A percentile compares a stretch with the other conserved stretches of the same genome.
phyloP scores from a whole-genome alignment of 2,329 filamentous ascomycete species.

The Clarireedia monteithiana region DNA sequence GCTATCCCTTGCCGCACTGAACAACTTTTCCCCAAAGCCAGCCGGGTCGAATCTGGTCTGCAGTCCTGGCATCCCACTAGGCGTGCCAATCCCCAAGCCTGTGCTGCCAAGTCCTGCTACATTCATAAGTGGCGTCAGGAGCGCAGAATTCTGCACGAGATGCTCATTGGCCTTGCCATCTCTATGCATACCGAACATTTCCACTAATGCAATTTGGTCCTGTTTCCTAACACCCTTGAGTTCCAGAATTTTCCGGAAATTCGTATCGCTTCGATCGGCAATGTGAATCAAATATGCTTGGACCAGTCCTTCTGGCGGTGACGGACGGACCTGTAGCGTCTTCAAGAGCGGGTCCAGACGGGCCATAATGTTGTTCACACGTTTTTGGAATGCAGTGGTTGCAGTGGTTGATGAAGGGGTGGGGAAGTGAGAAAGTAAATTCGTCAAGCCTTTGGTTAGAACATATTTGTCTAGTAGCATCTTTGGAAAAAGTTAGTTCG shows the following conservation, averaged over 20 bases:
- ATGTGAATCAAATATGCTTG: slow-evolving; percentile 98
- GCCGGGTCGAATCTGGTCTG: slow-evolving; percentile 68
- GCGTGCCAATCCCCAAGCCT: slow-evolving; percentile 38
- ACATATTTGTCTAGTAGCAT: slow-evolving; percentile 96
- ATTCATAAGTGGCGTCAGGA: slow-evolving; percentile 60
- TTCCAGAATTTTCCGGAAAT: slow-evolving; percentile 94
- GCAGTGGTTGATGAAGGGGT: slow-evolving; percentile 16
- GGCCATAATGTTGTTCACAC: slow-evolving; percentile 75
- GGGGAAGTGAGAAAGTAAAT: slow-evolving; percentile 53
- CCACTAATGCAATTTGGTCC: slow-evolving; percentile 75
- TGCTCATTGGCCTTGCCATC: slow-evolving; percentile 65
- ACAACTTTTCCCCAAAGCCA: slow-evolving; percentile 76
- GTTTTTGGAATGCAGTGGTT: slow-evolving; percentile 64
- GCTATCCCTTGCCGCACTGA: slow-evolving; percentile 78
- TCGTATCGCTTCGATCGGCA: slow-evolving; percentile 82
- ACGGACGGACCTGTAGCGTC: slow-evolving; percentile 87
- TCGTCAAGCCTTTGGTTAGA: slow-evolving; percentile 70
- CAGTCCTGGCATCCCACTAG: slow-evolving; percentile 31
- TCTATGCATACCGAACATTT: slow-evolving; percentile 74
- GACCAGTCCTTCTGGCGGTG: slow-evolving; percentile 86
- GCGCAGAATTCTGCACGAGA: slow-evolving; percentile 60
- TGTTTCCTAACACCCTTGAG: slow-evolving; percentile 84
- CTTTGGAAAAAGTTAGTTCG: slow-evolving; percentile 36
- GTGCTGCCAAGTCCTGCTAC: slow-evolving; percentile 37
- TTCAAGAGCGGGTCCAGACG: slow-evolving; percentile 91